Base-by-base conservation (phyloP, 2,329 filamentous ascomycete species). In the Ceratocystis huliohia region DNA sequence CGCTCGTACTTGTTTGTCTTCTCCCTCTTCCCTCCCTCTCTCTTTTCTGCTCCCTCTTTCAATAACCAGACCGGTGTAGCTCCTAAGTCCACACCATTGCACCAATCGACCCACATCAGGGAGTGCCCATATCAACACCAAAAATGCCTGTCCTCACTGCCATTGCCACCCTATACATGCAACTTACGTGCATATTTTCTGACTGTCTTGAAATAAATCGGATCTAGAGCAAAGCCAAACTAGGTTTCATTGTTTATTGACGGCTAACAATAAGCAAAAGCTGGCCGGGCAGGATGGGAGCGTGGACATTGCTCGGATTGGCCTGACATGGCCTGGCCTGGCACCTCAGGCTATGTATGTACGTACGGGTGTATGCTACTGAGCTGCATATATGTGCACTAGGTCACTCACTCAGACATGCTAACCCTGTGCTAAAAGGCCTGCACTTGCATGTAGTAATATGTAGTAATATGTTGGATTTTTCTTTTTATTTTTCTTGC, bases 91-190 rank as follows among this genome's bases (percentile, higher is more conserved):
- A 41, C 37, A 15, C 37, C 37, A 10, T 41, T 41, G 37, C 37
- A 41, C 15, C 3, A 15, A 15, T 5, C 2, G 15, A 4, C 37
- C 3, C 37, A 41, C 1, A 41, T 41, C 10, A 5, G 37, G 37
- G 37, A 15, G 37, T 41, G 37, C 10, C 48, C 8, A 50, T 20
- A 10, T 22, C 48, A 22, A 20, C 20, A 25, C 6, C 2, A 6
- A 50, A 10, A 10, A 50, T 50, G 5, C 8, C 20, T 50, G 48
- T 22, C 20, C 22, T 13, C 20, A 10, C 48, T 50, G 8, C 48
- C n/a, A 50, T 22, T 50, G 48, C 48, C 48, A 50, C 48, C 48
- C 48, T 8, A 50, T 50, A 50, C 53, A 57, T 57, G 53, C 53
- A 10, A 57, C 53, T 30, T 28, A 57, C 53, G 2, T 30, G 53